Evolutionary conservation across 2,329 filamentous ascomycete genomes (phyloP).

Genomic region (Passalora sequoiae): DNA sequence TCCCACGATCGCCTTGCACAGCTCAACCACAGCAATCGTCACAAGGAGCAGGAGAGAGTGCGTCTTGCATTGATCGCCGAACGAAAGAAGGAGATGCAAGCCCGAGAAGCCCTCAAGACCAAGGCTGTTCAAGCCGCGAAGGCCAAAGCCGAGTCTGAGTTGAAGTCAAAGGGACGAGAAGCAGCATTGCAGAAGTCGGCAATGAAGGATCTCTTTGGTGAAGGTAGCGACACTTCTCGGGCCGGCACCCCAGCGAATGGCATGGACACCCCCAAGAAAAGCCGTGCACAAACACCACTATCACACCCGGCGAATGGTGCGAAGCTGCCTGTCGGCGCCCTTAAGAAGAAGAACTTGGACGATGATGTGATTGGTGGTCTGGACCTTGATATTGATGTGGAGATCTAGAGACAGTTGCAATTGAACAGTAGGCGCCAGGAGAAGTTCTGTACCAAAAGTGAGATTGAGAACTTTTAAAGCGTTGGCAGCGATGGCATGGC

Average conservation of each 20-base stretch:
- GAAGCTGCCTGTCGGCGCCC: conserved; percentile 43
- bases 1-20: conserved; percentile 80
- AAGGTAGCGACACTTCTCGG: conserved; percentile 41
- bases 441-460: neutral
- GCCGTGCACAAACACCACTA: conserved; percentile 35
- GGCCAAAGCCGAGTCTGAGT: conserved; percentile 23
- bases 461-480: neutral
- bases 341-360: conserved; percentile 66
- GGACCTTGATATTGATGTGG: conserved; percentile 88
- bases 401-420: conserved; percentile 52
- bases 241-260: conserved; percentile 48
- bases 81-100: conserved; percentile 37
- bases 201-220: conserved; percentile 45
- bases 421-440: neutral
- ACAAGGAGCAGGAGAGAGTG: conserved; percentile 81
- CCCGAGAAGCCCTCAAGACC: conserved; percentile 48
- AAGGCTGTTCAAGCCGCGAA: conserved; percentile 47
- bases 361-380: conserved; percentile 87
- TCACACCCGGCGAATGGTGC: conserved; percentile 41
- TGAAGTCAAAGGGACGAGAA: conserved; percentile 24
- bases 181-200: conserved; percentile 32
- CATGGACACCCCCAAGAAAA: conserved; percentile 32
- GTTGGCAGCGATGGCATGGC: neutral
- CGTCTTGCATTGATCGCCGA: conserved; percentile 85
- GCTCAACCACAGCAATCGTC: conserved; percentile 79